Evolutionary conservation across 192 early-diverging fungal species (phyloP).

Genomic region (Podila horticola): DNA sequence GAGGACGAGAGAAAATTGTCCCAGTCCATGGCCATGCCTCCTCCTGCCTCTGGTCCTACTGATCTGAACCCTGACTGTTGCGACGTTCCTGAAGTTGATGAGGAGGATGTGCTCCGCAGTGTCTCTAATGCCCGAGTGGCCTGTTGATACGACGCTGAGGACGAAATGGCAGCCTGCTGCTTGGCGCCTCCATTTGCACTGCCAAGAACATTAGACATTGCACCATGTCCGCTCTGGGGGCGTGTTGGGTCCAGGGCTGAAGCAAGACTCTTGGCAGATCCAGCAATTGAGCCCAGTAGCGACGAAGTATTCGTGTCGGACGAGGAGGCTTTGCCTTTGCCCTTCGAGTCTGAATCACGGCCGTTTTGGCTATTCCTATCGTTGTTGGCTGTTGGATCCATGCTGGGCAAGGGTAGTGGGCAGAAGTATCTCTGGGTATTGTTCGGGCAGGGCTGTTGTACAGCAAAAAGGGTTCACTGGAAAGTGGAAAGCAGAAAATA

Average conservation of each 20-base stretch:
- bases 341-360: neutral
- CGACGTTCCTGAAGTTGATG: conserved; percentile 11
- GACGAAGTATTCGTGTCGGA: conserved; percentile 6
- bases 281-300: conserved; percentile 16
- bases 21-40: conserved; percentile 27
- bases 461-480: too few relatives aligned
- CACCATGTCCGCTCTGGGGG: neutral
- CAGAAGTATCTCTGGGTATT: too few relatives aligned
- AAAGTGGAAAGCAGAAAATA: too few relatives aligned
- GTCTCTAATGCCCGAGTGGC: conserved; percentile 29
- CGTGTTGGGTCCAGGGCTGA: conserved; percentile 35
- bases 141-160: conserved; percentile 35
- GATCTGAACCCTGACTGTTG: conserved; percentile 3
- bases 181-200: conserved; percentile 8
- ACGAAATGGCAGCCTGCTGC: neutral
- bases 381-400: conserved; percentile 23
- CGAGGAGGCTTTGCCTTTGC: conserved; percentile 3
- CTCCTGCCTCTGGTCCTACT: neutral
- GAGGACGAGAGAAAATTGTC: conserved; percentile 43
- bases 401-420: neutral
- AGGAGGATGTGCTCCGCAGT: neutral
- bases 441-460: too few relatives aligned
- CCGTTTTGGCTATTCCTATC: neutral
- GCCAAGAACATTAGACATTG: neutral
- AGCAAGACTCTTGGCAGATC: conserved; percentile 24